These are phyloP conservation scores for Syzygium malaccense DNA, from an alignment of 441 rosid species.

Conservation along the genomic window DNA sequence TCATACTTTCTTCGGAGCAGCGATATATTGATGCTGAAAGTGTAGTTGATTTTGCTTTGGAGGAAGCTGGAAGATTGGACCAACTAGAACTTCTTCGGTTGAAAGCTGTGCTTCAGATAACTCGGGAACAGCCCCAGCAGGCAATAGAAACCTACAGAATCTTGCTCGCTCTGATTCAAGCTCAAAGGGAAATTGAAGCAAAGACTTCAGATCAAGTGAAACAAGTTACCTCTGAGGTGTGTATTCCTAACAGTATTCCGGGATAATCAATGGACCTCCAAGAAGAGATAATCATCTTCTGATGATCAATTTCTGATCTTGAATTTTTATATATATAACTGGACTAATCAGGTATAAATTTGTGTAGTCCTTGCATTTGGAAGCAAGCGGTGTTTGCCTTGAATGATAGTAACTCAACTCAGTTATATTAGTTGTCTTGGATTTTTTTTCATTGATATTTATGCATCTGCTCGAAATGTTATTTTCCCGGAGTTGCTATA, in stretches of 20 bases:
- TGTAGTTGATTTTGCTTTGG: conserved; percentile 60
- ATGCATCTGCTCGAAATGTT: not conserved
- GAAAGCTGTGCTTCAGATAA: conserved; percentile 71
- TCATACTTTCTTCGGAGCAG: conserved; percentile 63
- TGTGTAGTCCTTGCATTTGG: not conserved
- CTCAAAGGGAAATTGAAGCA: conserved; percentile 47
- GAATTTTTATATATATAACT: not conserved
- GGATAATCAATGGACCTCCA: not conserved
- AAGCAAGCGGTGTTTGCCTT: not conserved
- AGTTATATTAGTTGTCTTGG: not conserved
- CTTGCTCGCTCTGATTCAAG: conserved; percentile 62
- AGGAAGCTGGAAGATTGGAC: conserved; percentile 59
- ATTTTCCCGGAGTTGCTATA: not conserved
- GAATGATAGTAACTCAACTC: not conserved
- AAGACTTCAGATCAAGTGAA: conserved; percentile 24
- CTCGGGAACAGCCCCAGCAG: conserved; percentile 76
- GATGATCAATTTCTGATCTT: not conserved
- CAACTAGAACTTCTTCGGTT: conserved; percentile 71
- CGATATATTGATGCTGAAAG: conserved; percentile 72
- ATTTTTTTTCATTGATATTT: not conserved
- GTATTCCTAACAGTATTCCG: not conserved
- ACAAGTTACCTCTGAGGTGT: conserved; percentile 24
- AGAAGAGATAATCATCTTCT: not conserved
- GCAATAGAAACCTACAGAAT: conserved; percentile 84
- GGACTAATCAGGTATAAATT: not conserved